Percentiles rank a stretch among this genome's conserved stretches.
Evolutionary conservation across 169 alveolate genomes (phyloP).

Genomic region (Sarcocystis neurona): DNA sequence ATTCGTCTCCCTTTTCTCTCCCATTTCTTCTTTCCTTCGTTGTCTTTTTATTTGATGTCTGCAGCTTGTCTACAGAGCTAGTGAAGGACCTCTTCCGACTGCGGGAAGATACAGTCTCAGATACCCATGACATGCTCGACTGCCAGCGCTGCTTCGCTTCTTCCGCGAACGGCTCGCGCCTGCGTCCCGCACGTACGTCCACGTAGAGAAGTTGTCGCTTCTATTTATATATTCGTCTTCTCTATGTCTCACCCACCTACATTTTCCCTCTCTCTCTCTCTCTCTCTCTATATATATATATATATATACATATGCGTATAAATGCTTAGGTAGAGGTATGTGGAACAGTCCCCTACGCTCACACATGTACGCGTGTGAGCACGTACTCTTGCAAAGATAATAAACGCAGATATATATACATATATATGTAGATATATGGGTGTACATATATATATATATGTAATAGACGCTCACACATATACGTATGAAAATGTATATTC

Average conservation of each 20-base stretch:
- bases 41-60: not conserved
- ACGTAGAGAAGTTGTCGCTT: not conserved
- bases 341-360: too few species aligned
- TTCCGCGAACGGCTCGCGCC: not conserved
- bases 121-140: conserved; percentile 77
- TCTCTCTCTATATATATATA: not conserved
- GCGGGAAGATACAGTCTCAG: conserved; percentile 71
- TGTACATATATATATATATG: too few species aligned
- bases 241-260: not conserved
- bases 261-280: not conserved
- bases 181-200: not conserved
- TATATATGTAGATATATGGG: too few species aligned
- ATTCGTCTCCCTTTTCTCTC: too few species aligned
- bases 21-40: too few species aligned
- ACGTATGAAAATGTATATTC: too few species aligned
- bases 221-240: not conserved
- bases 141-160: conserved; percentile 70
- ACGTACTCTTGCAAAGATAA: too few species aligned
- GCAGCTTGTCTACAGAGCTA: conserved; percentile 72
- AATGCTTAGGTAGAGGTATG: too few species aligned
- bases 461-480: too few species aligned
- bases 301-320: not conserved
- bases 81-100: conserved; percentile 73
- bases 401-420: too few species aligned
- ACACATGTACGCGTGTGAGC: too few species aligned